Evolutionary conservation across 768 basidiomycete genomes (phyloP), one percentile per base, ranked within the genome.

Genomic region (Psilocybe subaeruginosa): DNA sequence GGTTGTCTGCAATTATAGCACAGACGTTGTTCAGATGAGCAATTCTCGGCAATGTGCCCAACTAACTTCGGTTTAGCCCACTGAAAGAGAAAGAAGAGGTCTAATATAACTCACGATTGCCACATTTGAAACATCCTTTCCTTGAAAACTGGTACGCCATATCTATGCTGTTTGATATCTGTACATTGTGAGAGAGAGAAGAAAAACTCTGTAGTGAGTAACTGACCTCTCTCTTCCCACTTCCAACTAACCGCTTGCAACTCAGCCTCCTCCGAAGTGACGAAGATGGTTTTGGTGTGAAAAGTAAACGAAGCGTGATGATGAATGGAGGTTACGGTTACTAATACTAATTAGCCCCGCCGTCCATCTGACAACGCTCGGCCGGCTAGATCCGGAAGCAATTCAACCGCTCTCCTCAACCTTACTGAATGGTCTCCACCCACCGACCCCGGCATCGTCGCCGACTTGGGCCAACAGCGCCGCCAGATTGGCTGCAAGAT

Each of bases 1-100:
- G 93, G 91, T 73, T 95, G 91, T 66, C 92, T 88, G 74, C 95
- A 97, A 73, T 96, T 97, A 79, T 95, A 97, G 78, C 95, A 97
- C 61, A 97, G 85, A 68, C 93, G 87, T 73, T 92, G 87, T 69
- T 91, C 91, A 64, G 92, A 92, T 49, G 92, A 84, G 73, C 94
- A 97, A 69, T 90, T 91, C 81, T 94, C 93, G 69, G 94, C 94
- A 70, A 96, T 92, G 74, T 97, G 94, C 51, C 94, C 94, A 72
- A 95, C 94, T 95, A 67, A 43, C 60, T 53, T 39, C 16, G 63
- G 30, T 11, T 62, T 65, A 55, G 66, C 37, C 59, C 54, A 65
- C 16, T 33, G 30, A 59, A 56, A 64, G 39, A 46, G 56, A 55
- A 30, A 46, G 64, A 64, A 52, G 66, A 60, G 54, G 58, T 53